Evolutionary conservation across 2,329 filamentous ascomycete species (phyloP).

Genomic region (Aspergillus fischeri): DNA sequence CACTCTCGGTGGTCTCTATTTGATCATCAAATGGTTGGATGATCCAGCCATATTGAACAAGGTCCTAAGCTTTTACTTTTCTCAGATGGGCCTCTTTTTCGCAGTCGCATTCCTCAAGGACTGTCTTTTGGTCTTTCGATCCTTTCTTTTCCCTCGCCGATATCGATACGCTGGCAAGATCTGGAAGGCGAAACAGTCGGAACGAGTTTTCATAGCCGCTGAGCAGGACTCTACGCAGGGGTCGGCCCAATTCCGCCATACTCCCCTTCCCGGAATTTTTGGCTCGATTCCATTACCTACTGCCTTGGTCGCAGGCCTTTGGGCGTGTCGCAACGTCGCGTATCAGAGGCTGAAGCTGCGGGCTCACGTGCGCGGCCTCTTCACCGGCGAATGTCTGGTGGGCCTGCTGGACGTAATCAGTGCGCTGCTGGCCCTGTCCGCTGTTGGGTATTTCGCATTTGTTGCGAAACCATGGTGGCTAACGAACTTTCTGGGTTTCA

Average conservation of each 20-base stretch:
- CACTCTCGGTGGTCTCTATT: conserved; percentile 73
- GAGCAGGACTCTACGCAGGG: conserved; percentile 7
- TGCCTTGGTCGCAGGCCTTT: conserved; percentile 37
- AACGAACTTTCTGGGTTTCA: conserved; percentile 82
- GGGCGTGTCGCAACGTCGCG: conserved; percentile 46
- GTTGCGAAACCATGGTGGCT: conserved; percentile 63
- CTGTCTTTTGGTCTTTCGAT: conserved; percentile 58
- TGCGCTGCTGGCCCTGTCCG: conserved; percentile 51
- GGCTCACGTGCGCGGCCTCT: conserved; percentile 51
- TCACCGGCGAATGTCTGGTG: conserved; percentile 39
- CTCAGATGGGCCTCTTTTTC: conserved; percentile 71
- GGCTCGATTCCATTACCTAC: conserved; percentile 45
- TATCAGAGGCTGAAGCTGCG: conserved; percentile 50
- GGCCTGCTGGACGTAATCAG: conserved; percentile 51
- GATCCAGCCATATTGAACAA: conserved; percentile 78
- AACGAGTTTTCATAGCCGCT: conserved; percentile 25
- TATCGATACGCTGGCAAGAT: conserved; percentile 54
- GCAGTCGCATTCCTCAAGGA: conserved; percentile 73
- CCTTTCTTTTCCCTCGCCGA: conserved; percentile 68
- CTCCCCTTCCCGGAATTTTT: conserved; percentile 52
- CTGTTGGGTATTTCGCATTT: conserved; percentile 62
- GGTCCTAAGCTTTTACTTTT: conserved; percentile 79
- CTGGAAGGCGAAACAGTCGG: conserved; percentile 43
- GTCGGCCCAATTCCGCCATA: conserved; percentile 26
- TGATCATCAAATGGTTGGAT: conserved; percentile 82